phyloP scores from a whole-genome alignment of 1,139 yeast species.

The Nakaseomyces uthaithaninus region DNA sequence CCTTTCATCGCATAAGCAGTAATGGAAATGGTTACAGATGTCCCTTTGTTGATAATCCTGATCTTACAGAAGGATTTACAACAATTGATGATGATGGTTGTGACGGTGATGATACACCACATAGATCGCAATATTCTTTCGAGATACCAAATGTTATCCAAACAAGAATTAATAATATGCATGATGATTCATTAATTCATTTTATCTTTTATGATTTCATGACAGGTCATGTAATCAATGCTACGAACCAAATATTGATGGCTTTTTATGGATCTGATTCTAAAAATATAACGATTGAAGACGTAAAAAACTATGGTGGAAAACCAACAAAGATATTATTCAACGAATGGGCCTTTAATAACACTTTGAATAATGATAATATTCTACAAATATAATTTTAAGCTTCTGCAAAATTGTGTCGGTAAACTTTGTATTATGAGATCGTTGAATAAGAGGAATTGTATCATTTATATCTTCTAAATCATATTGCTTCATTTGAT shows the following conservation, averaged over 20 bases:
- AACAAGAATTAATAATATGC: slow-evolving; percentile 24
- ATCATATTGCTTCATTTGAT: no score
- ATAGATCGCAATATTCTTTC: slow-evolving; percentile 50
- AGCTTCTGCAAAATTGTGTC: no score
- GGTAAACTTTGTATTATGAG: no score
- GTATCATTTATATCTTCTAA: no score
- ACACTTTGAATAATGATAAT: background rate
- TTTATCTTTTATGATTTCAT: slow-evolving; percentile 74
- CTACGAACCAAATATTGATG: slow-evolving; percentile 36
- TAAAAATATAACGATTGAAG: slow-evolving; percentile 20
- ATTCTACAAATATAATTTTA: background rate
- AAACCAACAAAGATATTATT: slow-evolving; percentile 44
- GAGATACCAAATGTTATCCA: slow-evolving; percentile 73
- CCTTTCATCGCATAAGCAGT: background rate
- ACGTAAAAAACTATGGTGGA: slow-evolving; percentile 42
- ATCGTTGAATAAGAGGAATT: no score
- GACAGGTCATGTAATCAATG: slow-evolving; percentile 52
- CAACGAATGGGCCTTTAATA: slow-evolving; percentile 28
- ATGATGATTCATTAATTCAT: slow-evolving; percentile 42
- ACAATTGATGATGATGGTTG: slow-evolving; percentile 77
- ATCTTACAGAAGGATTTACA: slow-evolving; percentile 49
- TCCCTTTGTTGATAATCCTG: slow-evolving; percentile 25
- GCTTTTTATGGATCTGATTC: slow-evolving; percentile 11
- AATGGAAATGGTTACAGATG: slow-evolving; percentile 15
- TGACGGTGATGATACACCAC: slow-evolving; percentile 86